Conservation (phyloP, 2,329 filamentous ascomycete genomes). For the Fusarium albosuccineum region DNA sequence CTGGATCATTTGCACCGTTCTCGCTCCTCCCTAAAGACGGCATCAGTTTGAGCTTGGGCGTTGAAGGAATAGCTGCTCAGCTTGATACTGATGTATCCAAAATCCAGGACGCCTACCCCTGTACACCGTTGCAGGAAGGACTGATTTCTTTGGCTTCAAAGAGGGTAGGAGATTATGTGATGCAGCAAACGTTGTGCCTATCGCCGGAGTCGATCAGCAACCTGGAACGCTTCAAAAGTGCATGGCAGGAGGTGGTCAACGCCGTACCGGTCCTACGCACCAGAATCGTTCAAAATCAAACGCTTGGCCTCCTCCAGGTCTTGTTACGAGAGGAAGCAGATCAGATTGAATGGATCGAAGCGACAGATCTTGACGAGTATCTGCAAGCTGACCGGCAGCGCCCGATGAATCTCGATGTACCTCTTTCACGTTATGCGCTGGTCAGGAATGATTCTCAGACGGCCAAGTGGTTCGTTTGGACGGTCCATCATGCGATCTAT, state of each 20-base stretch:
- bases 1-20: conserved; percentile 61
- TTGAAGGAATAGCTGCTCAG: background rate
- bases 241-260: conserved; percentile 26
- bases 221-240: conserved; percentile 13
- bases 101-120: conserved; percentile 53
- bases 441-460: conserved; percentile 40
- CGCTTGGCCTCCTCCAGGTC: conserved; percentile 58
- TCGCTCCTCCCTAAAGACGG: conserved; percentile 56
- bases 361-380: conserved; percentile 50
- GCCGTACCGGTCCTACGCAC: conserved; percentile 56
- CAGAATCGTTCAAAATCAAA: conserved; percentile 58
- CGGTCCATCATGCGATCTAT: conserved; percentile 59
- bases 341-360: conserved; percentile 45
- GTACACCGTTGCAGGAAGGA: conserved; percentile 52
- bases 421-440: conserved; percentile 57
- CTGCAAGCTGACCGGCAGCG: conserved; percentile 53
- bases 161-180: conserved; percentile 30
- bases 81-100: background rate
- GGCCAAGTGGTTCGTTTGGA: conserved; percentile 9
- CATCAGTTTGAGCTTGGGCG: background rate
- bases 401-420: conserved; percentile 54
- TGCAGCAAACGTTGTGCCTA: conserved; percentile 26
- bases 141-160: conserved; percentile 50
- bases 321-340: conserved; percentile 51
- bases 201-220: background rate